Evolutionary conservation across 2,329 filamentous ascomycete genomes (phyloP), one percentile per base, ranked within the genome.

Genomic region (Stagonosporopsis chrysanthemi): DNA sequence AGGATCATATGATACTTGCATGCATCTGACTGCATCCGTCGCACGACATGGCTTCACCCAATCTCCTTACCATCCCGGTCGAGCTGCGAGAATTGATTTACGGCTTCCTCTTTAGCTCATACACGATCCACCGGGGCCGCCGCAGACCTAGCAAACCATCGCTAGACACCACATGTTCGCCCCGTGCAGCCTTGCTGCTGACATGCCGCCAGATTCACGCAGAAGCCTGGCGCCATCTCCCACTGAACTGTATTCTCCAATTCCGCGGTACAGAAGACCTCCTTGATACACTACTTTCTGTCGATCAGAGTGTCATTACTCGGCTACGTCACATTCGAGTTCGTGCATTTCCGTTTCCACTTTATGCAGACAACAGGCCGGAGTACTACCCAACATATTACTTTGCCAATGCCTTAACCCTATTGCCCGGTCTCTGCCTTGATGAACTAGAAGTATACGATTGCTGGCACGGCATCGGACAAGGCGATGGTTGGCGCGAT

Each of bases 61-160:
- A 56, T n/a, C 59, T 75, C n/a, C 58, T 76, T 7, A 61, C 67
- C 2, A 56, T 76, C 14, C 74, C 74, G 0, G 53, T 69, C 2
- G 74, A 76, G 59, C 56, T 76, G 7, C 65, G 74, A 28, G 70
- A 74, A 44, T 48, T 73, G 26, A 74, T 76, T 41, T 76, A 75
- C 47, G 62, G 59, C n/a, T 63, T 71, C 29, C 62, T 76, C 33
- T 76, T 75, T 56, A 65, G 63, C 33, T 64, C 67, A 35, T 69
- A 66, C 48, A 72, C 64, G 6, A 66, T 75, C 22, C 58, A 50
- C 14, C 74, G 71, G 38, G 72, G 73, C 23, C 71, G 70, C 56
- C 62, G 60, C 24, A 59, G 65, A 26, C 55, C 61, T 33, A 58
- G 41, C 33, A 50, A 50, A 15, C 17, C 52, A 9, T 31, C 45